These are phyloP conservation scores for Neurospora intermedia DNA, from an alignment of 495 filamentous ascomycete species.

Conservation along the genomic window DNA sequence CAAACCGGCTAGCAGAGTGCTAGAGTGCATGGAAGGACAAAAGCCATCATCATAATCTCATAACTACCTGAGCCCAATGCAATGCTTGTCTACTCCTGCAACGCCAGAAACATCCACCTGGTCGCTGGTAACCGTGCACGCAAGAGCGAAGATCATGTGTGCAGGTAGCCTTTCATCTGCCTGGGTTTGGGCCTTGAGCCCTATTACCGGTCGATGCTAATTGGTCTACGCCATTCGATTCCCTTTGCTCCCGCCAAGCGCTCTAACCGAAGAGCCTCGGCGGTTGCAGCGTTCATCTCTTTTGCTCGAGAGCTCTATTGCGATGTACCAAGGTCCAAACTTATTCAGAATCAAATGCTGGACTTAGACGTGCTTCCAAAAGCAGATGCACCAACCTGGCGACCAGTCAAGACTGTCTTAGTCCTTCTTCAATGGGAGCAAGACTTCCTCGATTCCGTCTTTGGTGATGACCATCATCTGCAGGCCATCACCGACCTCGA, in stretches of 20 bases:
- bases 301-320: not conserved
- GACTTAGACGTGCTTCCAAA: not conserved
- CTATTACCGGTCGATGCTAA: not conserved
- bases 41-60: not conserved
- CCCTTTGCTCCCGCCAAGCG: not conserved
- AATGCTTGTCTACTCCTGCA: not conserved
- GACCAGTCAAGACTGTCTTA: slow-evolving; percentile 2
- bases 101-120: not conserved
- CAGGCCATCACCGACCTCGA: slow-evolving; percentile 92
- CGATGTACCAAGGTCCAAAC: not conserved
- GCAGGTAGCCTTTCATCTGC: not conserved
- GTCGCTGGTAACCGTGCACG: not conserved
- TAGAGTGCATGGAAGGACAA: not conserved
- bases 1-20: not conserved
- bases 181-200: not conserved
- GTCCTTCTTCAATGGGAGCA: slow-evolving; percentile 81
- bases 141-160: not conserved
- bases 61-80: not conserved
- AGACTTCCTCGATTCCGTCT: slow-evolving; percentile 79
- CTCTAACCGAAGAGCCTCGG: not conserved
- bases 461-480: slow-evolving; percentile 90
- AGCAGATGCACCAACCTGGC: not conserved
- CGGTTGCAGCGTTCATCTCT: not conserved
- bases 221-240: not conserved
- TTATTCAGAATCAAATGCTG: not conserved